A percentile compares a stretch with the other conserved stretches of the same genome.
Evolutionary conservation across 2,329 filamentous ascomycete species (phyloP).

Genomic region (Graphium sp.): DNA sequence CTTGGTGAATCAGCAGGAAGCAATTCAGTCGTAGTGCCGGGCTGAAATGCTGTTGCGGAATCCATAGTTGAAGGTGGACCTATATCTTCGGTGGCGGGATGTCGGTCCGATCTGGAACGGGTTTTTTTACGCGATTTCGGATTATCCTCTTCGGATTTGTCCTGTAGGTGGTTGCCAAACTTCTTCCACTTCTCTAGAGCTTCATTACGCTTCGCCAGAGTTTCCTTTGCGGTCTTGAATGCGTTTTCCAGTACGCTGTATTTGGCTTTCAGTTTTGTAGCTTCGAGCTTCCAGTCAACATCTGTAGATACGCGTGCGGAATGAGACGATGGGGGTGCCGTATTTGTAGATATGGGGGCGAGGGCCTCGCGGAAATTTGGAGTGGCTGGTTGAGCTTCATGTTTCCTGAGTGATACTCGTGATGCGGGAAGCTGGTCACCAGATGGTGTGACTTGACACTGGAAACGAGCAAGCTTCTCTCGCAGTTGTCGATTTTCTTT

Average conservation of each 20-base stretch:
- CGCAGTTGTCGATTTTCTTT: conserved; percentile 23
- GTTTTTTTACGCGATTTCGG: not conserved
- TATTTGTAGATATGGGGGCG: too few relatives aligned
- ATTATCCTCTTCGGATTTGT: conserved; percentile 20
- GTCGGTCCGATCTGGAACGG: not conserved
- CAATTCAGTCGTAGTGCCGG: not conserved
- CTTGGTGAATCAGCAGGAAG: too few relatives aligned
- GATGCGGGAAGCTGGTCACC: too few relatives aligned
- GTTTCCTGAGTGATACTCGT: too few relatives aligned
- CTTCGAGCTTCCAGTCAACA: conserved; percentile 13
- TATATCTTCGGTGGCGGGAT: not conserved
- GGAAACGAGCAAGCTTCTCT: conserved; percentile 10
- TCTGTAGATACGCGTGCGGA: too few relatives aligned
- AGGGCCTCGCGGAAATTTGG: too few relatives aligned
- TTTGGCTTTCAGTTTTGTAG: conserved; percentile 18
- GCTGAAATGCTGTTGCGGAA: not conserved
- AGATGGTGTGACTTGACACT: too few relatives aligned
- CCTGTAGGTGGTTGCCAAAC: conserved; percentile 23
- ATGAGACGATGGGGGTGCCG: too few relatives aligned
- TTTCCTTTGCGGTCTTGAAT: conserved; percentile 21
- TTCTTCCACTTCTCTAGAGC: conserved; percentile 26
- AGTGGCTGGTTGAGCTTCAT: too few relatives aligned
- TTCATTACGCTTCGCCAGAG: conserved; percentile 20
- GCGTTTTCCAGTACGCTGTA: conserved; percentile 21
- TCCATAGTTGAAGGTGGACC: not conserved